Conservation (phyloP, 192 early-diverging fungal species). For the Physocladia obscura region DNA sequence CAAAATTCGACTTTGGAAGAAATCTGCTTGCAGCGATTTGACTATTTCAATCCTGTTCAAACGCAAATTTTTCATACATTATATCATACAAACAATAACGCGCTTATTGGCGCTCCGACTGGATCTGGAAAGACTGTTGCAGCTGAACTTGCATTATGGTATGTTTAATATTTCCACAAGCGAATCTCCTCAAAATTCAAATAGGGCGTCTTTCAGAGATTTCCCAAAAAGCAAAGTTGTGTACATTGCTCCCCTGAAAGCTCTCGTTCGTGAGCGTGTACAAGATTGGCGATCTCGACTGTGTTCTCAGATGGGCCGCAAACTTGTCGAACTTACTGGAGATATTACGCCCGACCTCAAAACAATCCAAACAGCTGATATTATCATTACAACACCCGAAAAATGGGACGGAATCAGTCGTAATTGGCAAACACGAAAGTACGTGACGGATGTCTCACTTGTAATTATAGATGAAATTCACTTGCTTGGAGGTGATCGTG, state of each 20-base stretch:
- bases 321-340: slow-evolving; percentile 91
- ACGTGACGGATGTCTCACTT: slow-evolving; percentile 82
- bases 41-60: slow-evolving; percentile 98
- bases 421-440: slow-evolving; percentile 83
- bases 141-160: slow-evolving; percentile 95
- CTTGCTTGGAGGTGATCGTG: slow-evolving; percentile 92
- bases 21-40: slow-evolving; percentile 80
- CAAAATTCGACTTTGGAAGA: slow-evolving; percentile 78
- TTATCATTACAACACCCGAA: slow-evolving; percentile 97
- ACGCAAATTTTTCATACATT: slow-evolving; percentile 98
- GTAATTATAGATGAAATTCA: slow-evolving; percentile 99
- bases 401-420: slow-evolving; percentile 99
- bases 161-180: slow-evolving; percentile 27
- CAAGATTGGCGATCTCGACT: slow-evolving; percentile 81
- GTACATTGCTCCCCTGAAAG: slow-evolving; percentile 97
- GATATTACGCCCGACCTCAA: slow-evolving; percentile 91
- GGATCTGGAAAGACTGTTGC: slow-evolving; percentile 98
- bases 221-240: slow-evolving; percentile 82
- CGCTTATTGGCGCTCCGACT: slow-evolving; percentile 91
- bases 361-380: slow-evolving; percentile 84
- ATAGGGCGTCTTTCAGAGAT: slow-evolving; percentile 68
- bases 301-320: slow-evolving; percentile 69
- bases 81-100: slow-evolving; percentile 81
- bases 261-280: slow-evolving; percentile 93
- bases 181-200: neutral